Evolutionary conservation across 768 basidiomycete species (phyloP), one percentile per base, ranked within the genome.

Genomic region (Leccinum broughii): DNA sequence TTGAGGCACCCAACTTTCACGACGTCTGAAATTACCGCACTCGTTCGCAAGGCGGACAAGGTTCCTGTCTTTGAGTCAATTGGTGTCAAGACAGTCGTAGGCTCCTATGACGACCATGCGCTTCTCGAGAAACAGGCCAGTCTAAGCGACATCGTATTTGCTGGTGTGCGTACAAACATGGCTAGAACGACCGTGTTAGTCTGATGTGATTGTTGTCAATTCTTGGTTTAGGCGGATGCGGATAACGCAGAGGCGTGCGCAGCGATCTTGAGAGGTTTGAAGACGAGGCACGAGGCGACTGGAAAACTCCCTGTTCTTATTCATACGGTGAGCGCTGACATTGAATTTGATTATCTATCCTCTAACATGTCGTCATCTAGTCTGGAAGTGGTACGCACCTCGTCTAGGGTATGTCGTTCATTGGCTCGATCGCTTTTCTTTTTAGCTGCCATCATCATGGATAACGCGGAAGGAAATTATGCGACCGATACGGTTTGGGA

Each of bases 251-350:
- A 68, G 1, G 81, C 81, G 0, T 77, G 76, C 0, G 64, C 77
- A 41, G 81, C 83, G 1, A 79, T 82, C 10, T 69, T 89, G 58
- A 75, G 68, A 13, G 87, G 88, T 1, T 60, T 84, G 68, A 84
- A 81, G 73, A 80, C 76, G 63, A 72, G 77, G 22, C 70, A 78
- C 53, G 73, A 77, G 35, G 66, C 62, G 22, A 80, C 79, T 1
- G 81, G 82, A 3, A 74, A 68, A 3, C 66, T 70, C 2, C 79
- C 85, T 6, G 76, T 78, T 58, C 75, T 85, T 10, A 87, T 90
- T 17, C 85, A 90, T 65, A 87, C 86, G 0, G 88, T 86, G 64
- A 64, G 85, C 71, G 2, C 6, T 17, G 44, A 9, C 9, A 30
- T 30, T 30, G 30, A 30, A 30, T 10, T 39, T 7, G 14, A 35